Evolutionary conservation across 2,329 filamentous ascomycete species (phyloP).

Genomic region (Penicillium sp.): DNA sequence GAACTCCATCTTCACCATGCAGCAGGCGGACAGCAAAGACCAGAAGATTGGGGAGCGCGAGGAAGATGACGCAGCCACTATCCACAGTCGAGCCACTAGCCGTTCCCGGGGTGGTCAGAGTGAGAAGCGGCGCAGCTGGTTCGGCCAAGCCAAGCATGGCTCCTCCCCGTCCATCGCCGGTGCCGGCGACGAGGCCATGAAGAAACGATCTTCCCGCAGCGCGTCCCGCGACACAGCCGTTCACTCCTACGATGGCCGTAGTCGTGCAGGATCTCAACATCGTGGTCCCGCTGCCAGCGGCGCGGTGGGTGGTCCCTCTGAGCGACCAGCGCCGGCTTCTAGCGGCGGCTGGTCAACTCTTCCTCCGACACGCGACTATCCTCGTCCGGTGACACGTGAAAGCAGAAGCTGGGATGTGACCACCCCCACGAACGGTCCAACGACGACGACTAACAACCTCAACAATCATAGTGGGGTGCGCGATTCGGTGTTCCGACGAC

Average conservation of each 20-base stretch:
- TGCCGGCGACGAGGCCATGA: slow-evolving; percentile 24
- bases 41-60: slow-evolving; percentile 22
- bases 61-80: slow-evolving; percentile 33
- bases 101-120: slow-evolving; percentile 33
- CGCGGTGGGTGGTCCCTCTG: slow-evolving; percentile 9
- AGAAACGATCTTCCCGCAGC: slow-evolving; percentile 26
- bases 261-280: slow-evolving; percentile 28
- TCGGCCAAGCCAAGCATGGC: slow-evolving; percentile 36
- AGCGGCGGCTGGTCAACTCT: slow-evolving; percentile 34
- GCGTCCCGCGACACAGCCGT: slow-evolving; percentile 25
- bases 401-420: slow-evolving; percentile 28
- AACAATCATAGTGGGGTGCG: slow-evolving; percentile 36
- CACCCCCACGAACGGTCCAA: slow-evolving; percentile 33
- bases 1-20: slow-evolving; percentile 37
- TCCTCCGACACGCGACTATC: slow-evolving; percentile 33
- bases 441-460: neutral
- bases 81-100: slow-evolving; percentile 37
- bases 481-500: slow-evolving; percentile 68
- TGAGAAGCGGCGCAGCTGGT: slow-evolving; percentile 41
- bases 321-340: slow-evolving; percentile 20
- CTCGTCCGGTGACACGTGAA: slow-evolving; percentile 32
- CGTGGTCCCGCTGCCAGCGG: slow-evolving; percentile 20
- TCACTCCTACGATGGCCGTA: slow-evolving; percentile 30
- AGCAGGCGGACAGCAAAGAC: slow-evolving; percentile 24
- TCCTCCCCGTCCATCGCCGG: slow-evolving; percentile 29